These are phyloP conservation scores for Dimocarpus longan DNA, from an alignment of 345 rosid species.

Conservation along the genomic window DNA sequence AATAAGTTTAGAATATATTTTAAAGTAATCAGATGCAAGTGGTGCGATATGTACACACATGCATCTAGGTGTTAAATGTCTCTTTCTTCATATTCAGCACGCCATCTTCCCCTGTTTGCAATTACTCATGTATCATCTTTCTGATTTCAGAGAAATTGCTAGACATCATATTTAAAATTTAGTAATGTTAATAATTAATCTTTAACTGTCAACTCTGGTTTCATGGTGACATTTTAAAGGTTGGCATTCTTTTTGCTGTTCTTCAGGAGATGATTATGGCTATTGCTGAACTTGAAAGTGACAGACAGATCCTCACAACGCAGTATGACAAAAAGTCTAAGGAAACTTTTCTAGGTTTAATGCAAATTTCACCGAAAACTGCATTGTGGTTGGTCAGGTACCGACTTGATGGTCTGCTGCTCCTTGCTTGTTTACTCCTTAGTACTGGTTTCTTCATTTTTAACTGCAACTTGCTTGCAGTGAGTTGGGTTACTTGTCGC, in stretches of 20 bases:
- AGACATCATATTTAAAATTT: neutral
- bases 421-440: neutral
- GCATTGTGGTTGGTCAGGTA: conserved; percentile 79
- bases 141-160: neutral
- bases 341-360: conserved; percentile 66
- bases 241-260: conserved; percentile 18
- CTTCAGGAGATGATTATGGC: conserved; percentile 87
- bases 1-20: neutral
- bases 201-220: neutral
- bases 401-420: conserved; percentile 14
- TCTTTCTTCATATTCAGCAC: neutral
- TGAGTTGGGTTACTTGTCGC: conserved; percentile 61
- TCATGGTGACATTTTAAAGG: conserved; percentile 13
- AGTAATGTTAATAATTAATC: neutral
- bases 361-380: conserved; percentile 77
- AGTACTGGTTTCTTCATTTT: neutral
- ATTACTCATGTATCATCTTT: neutral
- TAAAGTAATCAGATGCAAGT: neutral
- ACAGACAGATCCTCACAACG: conserved; percentile 69
- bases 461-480: conserved; percentile 44
- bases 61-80: neutral
- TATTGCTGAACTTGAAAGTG: conserved; percentile 91
- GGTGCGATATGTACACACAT: neutral
- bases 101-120: neutral
- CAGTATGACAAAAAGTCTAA: conserved; percentile 69